phyloP scores from a whole-genome alignment of 371 early-diverging fungal genomes.

The Mortierella sp. region DNA sequence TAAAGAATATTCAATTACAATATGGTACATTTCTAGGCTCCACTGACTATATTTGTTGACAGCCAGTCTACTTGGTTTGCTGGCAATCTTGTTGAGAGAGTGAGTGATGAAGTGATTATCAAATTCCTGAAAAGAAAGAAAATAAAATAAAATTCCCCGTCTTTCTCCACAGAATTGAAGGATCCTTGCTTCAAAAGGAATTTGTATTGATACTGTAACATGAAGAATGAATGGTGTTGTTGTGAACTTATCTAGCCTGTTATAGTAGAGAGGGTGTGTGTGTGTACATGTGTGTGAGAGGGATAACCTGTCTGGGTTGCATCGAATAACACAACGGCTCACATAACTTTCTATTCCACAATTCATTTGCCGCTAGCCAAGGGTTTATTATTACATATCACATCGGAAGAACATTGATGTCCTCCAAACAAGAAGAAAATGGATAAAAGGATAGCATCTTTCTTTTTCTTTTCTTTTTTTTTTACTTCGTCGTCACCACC shows the following conservation, averaged over 20 bases:
- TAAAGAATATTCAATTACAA: neutral
- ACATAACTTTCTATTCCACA: neutral
- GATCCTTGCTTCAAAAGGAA: neutral
- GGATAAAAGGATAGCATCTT: slow-evolving; percentile 29
- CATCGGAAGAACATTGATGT: no score
- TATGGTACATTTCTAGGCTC: no score
- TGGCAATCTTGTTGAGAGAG: no score
- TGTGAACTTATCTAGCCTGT: no score
- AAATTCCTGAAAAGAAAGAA: no score
- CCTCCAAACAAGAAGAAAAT: neutral
- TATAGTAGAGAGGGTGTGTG: neutral
- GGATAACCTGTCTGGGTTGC: neutral
- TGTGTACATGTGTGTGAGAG: neutral
- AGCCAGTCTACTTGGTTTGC: no score
- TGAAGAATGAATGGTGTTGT: no score
- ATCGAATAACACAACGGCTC: neutral
- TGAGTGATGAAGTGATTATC: no score
- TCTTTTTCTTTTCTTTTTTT: slow-evolving; percentile 4
- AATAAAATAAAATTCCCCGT: no score
- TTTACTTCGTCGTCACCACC: slow-evolving; percentile 5
- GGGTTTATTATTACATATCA: slow-evolving; percentile 6
- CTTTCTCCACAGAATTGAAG: no score
- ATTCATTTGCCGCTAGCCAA: neutral
- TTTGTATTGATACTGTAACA: neutral
- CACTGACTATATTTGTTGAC: neutral